Evolutionary conservation across 2,329 filamentous ascomycete genomes (phyloP).

Genomic region (Colletotrichum musicola): DNA sequence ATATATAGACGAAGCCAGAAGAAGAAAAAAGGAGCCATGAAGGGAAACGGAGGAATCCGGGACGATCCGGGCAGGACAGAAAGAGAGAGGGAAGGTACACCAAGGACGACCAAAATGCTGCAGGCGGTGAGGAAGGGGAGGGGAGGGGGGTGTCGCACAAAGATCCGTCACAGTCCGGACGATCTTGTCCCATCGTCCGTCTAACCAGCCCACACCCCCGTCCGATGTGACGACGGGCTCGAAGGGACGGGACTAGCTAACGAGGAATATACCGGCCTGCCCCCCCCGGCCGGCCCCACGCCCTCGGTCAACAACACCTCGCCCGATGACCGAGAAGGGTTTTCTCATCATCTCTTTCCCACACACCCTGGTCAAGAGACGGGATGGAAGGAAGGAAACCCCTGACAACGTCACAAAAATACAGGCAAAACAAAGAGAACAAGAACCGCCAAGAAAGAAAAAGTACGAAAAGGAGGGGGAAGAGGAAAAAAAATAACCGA

Average conservation of each 20-base stretch:
- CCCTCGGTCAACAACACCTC: constrained; percentile 26
- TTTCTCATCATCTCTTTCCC: neutral
- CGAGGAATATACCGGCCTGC: neutral
- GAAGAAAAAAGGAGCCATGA: neutral
- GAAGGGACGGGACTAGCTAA: constrained; percentile 7
- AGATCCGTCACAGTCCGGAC: constrained; percentile 34
- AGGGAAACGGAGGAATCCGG: neutral
- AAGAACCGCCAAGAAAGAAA: neutral
- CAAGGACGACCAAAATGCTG: neutral
- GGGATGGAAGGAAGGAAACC: constrained; percentile 9
- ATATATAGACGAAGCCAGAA: constrained; percentile 29
- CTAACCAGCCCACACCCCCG: constrained; percentile 15
- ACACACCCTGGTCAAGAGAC: neutral
- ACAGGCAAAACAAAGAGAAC: no score
- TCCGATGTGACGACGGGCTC: constrained; percentile 23
- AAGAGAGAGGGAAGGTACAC: neutral
- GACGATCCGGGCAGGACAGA: neutral
- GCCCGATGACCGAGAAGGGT: constrained; percentile 24
- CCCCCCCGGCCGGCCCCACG: constrained; percentile 10
- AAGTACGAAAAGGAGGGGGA: neutral
- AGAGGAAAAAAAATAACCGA: constrained; percentile 21
- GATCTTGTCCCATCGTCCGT: constrained; percentile 36
- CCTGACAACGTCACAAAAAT: neutral
- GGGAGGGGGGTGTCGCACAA: constrained; percentile 29
- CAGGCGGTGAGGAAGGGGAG: neutral